Percentiles rank a stretch among this genome's conserved stretches.
phyloP scores from a whole-genome alignment of 2,329 filamentous ascomycete genomes.

The Biscogniauxia sp. region DNA sequence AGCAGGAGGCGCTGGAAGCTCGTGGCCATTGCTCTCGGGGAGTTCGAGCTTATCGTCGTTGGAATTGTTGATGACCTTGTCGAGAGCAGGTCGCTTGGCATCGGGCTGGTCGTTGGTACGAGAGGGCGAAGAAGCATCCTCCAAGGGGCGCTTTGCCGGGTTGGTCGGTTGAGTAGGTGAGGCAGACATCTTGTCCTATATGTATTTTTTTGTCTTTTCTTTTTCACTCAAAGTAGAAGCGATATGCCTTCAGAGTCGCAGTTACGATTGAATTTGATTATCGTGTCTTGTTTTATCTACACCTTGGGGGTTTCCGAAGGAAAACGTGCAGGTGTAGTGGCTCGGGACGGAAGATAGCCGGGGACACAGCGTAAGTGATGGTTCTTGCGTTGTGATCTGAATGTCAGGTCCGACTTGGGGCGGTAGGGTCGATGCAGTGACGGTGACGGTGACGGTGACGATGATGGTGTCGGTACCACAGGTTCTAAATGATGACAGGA shows the following conservation, averaged over 20 bases:
- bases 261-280: slow-evolving; percentile 43
- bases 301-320: slow-evolving; percentile 81
- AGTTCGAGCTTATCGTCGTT: slow-evolving; percentile 42
- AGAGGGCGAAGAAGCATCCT: slow-evolving; percentile 94
- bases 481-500: slow-evolving; percentile 19
- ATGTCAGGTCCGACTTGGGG: slow-evolving; percentile 28
- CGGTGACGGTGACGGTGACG: slow-evolving; percentile 28
- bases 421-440: slow-evolving; percentile 30
- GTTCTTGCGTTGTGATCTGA: slow-evolving; percentile 25
- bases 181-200: slow-evolving; percentile 66
- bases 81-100: slow-evolving; percentile 91
- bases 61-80: slow-evolving; percentile 77
- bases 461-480: slow-evolving; percentile 22
- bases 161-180: slow-evolving; percentile 66
- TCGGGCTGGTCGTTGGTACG: slow-evolving; percentile 91
- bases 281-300: slow-evolving; percentile 68
- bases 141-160: slow-evolving; percentile 85
- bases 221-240: slow-evolving; percentile 27
- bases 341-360: slow-evolving; percentile 43
- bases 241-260: slow-evolving; percentile 36
- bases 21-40: slow-evolving; percentile 38
- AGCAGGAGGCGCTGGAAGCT: slow-evolving; percentile 36
- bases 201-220: slow-evolving; percentile 17
- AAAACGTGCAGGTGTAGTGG: slow-evolving; percentile 88
- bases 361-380: slow-evolving; percentile 24